Percentiles rank a stretch among this genome's conserved stretches.
Conservation (phyloP, 495 filamentous ascomycete genomes). For the Bacidia rubella region DNA sequence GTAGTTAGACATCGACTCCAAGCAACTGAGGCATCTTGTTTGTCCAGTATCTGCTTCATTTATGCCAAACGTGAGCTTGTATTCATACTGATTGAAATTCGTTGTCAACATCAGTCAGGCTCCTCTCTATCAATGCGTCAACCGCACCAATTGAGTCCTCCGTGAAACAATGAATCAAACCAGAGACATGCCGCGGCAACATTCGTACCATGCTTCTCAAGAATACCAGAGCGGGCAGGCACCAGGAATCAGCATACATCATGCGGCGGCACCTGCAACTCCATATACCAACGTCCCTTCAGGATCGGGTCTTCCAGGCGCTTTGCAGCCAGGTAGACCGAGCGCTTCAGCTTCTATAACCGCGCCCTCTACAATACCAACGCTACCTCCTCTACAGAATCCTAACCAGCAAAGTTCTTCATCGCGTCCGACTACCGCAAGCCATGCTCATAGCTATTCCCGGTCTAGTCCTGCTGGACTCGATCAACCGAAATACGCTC, state of each 20-base stretch:
- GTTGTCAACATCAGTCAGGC: neutral
- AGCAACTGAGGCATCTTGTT: no score
- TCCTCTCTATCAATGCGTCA: neutral
- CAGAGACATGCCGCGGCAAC: constrained; percentile 36
- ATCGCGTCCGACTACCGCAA: constrained; percentile 50
- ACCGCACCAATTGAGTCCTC: neutral
- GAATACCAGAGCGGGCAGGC: constrained; percentile 34
- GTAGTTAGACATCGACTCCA: no score
- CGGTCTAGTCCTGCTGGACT: constrained; percentile 74
- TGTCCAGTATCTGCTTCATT: no score
- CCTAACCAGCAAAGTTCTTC: constrained; percentile 48
- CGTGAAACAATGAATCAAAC: constrained; percentile 21
- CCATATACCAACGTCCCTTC: constrained; percentile 36
- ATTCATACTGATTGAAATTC: no score
- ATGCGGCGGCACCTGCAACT: constrained; percentile 42
- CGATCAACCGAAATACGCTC: constrained; percentile 55
- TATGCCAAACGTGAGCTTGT: no score
- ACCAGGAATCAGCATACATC: constrained; percentile 56
- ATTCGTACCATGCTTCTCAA: constrained; percentile 35
- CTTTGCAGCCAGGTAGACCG: constrained; percentile 63
- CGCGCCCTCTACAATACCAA: constrained; percentile 54
- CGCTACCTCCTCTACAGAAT: constrained; percentile 48
- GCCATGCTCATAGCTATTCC: constrained; percentile 59
- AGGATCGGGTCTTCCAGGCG: constrained; percentile 43
- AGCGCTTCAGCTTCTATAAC: constrained; percentile 54